Conservation (phyloP, 1,284 basidiomycete species). For the Trametes sp. region DNA sequence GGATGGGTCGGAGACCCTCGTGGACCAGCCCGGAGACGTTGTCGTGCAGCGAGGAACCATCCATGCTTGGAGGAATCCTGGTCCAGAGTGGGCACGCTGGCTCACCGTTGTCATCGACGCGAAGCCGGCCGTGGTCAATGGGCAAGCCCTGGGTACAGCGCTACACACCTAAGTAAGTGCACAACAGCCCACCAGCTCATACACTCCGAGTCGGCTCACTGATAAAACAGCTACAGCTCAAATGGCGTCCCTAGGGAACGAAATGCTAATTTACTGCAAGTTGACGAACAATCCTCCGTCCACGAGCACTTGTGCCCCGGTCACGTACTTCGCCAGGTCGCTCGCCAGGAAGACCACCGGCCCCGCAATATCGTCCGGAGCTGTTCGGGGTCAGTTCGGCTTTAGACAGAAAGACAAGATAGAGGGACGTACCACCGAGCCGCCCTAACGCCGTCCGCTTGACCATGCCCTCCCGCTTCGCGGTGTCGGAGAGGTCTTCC, state of each 20-base stretch:
- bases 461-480: slow-evolving; percentile 72
- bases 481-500: slow-evolving; percentile 70
- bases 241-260: no score
- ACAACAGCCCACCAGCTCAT: neutral
- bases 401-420: slow-evolving; percentile 2
- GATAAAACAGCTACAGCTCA: neutral
- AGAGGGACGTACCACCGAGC: slow-evolving; percentile 60
- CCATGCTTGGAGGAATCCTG: slow-evolving; percentile 70
- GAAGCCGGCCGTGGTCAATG: slow-evolving; percentile 57
- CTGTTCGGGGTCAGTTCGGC: slow-evolving; percentile 40
- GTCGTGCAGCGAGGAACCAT: slow-evolving; percentile 66
- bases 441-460: slow-evolving; percentile 73
- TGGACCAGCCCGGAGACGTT: slow-evolving; percentile 63
- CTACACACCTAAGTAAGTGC: neutral
- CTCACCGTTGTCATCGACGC: slow-evolving; percentile 61
- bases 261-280: slow-evolving; percentile 62
- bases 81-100: slow-evolving; percentile 60
- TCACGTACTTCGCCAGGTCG: slow-evolving; percentile 79
- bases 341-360: slow-evolving; percentile 81
- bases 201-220: neutral
- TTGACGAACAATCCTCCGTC: slow-evolving; percentile 85
- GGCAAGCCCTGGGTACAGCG: slow-evolving; percentile 48
- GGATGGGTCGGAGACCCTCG: slow-evolving; percentile 60
- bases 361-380: slow-evolving; percentile 78
- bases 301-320: slow-evolving; percentile 73